Percentiles rank a stretch among this genome's conserved stretches.
Conservation (phyloP, 192 early-diverging fungal species). For the Linnemannia zychae region DNA sequence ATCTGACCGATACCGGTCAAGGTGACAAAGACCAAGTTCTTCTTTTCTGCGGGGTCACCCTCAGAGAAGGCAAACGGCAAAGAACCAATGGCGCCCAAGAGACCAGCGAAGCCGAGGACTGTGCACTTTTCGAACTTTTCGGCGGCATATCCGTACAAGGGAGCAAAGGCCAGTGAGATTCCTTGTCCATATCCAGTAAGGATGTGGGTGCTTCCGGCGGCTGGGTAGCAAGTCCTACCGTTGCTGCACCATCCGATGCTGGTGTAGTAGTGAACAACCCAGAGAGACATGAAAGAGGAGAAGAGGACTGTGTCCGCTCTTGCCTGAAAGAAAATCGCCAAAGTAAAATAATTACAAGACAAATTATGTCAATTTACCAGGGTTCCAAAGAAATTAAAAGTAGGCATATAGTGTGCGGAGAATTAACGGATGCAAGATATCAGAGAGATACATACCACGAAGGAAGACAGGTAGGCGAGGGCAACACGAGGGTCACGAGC, state of each 20-base stretch:
- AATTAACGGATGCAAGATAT: not conserved
- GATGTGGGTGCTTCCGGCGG: constrained; percentile 41
- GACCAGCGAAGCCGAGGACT: constrained; percentile 56
- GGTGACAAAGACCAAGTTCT: constrained; percentile 59
- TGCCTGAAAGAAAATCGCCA: constrained; percentile 26
- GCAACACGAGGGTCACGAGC: constrained; percentile 68
- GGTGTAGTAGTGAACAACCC: constrained; percentile 72
- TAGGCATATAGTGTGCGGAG: not conserved
- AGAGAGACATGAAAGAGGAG: constrained; percentile 76
- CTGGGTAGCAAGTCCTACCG: constrained; percentile 31
- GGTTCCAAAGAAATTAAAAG: too few species aligned
- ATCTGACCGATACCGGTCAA: constrained; percentile 69
- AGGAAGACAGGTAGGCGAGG: constrained; percentile 74
- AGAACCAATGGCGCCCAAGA: constrained; percentile 66
- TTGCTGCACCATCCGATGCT: constrained; percentile 63
- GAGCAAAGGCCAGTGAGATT: constrained; percentile 72
- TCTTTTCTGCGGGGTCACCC: constrained; percentile 57
- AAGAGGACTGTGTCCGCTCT: constrained; percentile 81
- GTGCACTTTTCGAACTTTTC: constrained; percentile 55
- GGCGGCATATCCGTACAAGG: constrained; percentile 64
- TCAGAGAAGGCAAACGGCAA: constrained; percentile 63
- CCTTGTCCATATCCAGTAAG: constrained; percentile 74
- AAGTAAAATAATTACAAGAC: not conserved
- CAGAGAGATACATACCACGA: constrained; percentile 61
- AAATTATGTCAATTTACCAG: not conserved